phyloP scores from a whole-genome alignment of 768 basidiomycete species.

The Holtermanniella nyarrowii region DNA sequence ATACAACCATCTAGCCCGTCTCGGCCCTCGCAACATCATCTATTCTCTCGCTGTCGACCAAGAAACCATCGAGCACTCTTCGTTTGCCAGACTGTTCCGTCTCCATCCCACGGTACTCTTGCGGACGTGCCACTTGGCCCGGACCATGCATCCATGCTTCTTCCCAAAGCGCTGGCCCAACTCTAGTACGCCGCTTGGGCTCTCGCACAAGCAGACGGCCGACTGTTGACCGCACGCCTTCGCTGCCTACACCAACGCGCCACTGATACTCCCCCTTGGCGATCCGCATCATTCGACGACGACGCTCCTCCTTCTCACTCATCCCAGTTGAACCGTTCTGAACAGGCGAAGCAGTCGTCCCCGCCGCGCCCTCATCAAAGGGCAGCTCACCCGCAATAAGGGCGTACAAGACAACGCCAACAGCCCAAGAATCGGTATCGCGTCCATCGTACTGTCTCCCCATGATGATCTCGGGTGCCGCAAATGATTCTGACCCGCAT shows the following conservation, averaged over 20 bases:
- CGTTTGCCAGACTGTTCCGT: not conserved
- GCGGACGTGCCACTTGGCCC: slow-evolving; percentile 6
- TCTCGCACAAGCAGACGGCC: slow-evolving; percentile 59
- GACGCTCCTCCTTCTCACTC: slow-evolving; percentile 25
- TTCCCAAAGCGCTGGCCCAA: slow-evolving; percentile 54
- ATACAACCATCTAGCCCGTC: not conserved
- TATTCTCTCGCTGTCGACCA: slow-evolving; percentile 23
- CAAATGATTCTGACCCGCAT: slow-evolving; percentile 81
- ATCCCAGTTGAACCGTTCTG: slow-evolving; percentile 43
- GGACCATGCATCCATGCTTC: slow-evolving; percentile 46
- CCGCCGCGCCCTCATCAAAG: slow-evolving; percentile 46
- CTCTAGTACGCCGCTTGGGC: slow-evolving; percentile 50
- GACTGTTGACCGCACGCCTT: slow-evolving; percentile 46
- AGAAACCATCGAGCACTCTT: slow-evolving; percentile 24
- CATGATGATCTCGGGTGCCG: slow-evolving; percentile 49
- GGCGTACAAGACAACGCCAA: slow-evolving; percentile 76
- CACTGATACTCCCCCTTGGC: slow-evolving; percentile 70
- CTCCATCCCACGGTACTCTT: not conserved
- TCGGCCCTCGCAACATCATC: slow-evolving; percentile 12
- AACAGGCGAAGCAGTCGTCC: slow-evolving; percentile 2
- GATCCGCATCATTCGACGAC: slow-evolving; percentile 57
- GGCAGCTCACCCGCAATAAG: slow-evolving; percentile 61
- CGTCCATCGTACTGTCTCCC: slow-evolving; percentile 65
- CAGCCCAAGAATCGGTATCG: slow-evolving; percentile 79
- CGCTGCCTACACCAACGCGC: slow-evolving; percentile 45